A percentile compares a stretch with the other conserved stretches of the same genome.
These are phyloP conservation scores for Ashbya aceris DNA, from an alignment of 1,139 yeast genomes.

Conservation along the genomic window DNA sequence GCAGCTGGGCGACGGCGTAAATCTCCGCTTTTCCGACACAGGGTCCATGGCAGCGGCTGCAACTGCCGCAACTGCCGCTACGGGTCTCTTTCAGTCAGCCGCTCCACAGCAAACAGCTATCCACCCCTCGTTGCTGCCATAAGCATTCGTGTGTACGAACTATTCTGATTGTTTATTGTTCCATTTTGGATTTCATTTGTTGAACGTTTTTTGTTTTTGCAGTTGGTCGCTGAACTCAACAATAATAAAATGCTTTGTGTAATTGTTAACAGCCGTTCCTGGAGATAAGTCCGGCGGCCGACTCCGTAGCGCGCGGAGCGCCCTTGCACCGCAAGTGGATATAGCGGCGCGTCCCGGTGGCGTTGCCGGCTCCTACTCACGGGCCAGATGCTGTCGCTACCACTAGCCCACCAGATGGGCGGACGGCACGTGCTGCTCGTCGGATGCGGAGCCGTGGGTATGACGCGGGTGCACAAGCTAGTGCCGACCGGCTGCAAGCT, in stretches of 20 bases:
- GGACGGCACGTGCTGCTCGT: constrained; percentile 22
- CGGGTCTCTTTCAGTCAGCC: neutral
- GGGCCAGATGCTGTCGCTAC: constrained; percentile 17
- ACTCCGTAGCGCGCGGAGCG: no score
- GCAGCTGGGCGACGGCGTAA: neutral
- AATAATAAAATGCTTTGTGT: no score
- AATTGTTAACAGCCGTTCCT: no score
- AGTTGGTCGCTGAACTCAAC: neutral
- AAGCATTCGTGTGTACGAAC: neutral
- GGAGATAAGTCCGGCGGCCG: no score
- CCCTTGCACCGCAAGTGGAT: no score
- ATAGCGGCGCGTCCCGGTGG: no score
- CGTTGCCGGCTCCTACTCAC: no score
- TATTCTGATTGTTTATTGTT: neutral
- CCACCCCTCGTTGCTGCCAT: constrained; percentile 16
- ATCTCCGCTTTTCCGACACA: neutral
- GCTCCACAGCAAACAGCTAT: constrained; percentile 9
- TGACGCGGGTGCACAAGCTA: constrained; percentile 24
- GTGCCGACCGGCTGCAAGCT: constrained; percentile 27
- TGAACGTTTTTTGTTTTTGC: constrained; percentile 1
- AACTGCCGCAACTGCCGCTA: neutral
- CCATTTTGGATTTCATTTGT: neutral
- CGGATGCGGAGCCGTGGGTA: constrained; percentile 29
- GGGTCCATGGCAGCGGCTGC: neutral
- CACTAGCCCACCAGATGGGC: constrained; percentile 25